phyloP scores from a whole-genome alignment of 176 grass and related monocot genomes.

The Eremochloa ophiuroides region DNA sequence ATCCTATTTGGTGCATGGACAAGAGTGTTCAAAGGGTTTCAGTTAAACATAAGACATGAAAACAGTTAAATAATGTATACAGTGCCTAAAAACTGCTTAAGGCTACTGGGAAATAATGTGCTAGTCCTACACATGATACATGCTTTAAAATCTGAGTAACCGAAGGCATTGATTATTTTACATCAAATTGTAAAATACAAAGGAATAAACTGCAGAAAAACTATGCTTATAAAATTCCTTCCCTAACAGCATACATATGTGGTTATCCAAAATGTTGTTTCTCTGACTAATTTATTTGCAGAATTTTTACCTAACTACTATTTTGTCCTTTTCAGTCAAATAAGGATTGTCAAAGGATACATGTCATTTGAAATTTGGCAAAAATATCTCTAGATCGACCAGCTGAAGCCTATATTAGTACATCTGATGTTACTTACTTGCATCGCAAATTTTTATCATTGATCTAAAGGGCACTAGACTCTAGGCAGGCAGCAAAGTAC shows the following conservation, averaged over 20 bases:
- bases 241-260: not conserved
- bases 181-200: constrained; percentile 15
- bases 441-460: not conserved
- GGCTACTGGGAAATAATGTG: not conserved
- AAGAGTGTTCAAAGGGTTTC: constrained; percentile 20
- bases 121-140: not conserved
- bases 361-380: not conserved
- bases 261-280: not conserved
- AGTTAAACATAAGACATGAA: constrained; percentile 1
- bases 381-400: not conserved
- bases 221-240: not conserved
- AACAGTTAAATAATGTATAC: not conserved
- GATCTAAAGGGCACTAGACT: not conserved
- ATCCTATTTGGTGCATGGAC: not conserved
- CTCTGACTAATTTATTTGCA: not conserved
- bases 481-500: not conserved
- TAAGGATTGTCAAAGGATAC: not conserved
- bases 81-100: constrained; percentile 7
- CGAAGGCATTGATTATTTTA: constrained; percentile 12
- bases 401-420: not conserved
- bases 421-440: not conserved
- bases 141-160: not conserved
- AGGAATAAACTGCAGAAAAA: not conserved
- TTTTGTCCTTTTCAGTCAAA: constrained; percentile 9
- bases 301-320: not conserved